A percentile compares a stretch with the other conserved stretches of the same genome.
Conservation (phyloP, 139 green algal genomes). For the Chlorella sp. region DNA sequence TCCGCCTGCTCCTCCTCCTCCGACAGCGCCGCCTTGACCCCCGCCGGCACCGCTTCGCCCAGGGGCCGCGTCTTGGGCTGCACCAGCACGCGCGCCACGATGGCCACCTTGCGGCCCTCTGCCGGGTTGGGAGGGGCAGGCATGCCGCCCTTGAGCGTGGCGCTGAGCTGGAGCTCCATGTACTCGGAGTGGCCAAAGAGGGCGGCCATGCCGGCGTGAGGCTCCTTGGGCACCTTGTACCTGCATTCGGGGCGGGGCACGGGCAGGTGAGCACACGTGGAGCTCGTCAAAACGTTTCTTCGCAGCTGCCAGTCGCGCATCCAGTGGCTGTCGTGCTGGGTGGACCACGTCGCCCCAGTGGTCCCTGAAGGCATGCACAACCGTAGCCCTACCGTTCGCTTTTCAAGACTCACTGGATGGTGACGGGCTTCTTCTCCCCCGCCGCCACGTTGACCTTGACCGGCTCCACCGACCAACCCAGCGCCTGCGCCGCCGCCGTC, state of each 20-base stretch:
- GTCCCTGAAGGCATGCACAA: no score
- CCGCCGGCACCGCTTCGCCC: background rate
- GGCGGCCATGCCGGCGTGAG: conserved; percentile 29
- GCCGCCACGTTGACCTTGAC: conserved; percentile 21
- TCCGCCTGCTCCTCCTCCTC: background rate
- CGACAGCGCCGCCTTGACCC: background rate
- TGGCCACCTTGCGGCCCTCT: conserved; percentile 12
- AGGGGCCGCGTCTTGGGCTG: background rate
- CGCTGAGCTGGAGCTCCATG: conserved; percentile 19
- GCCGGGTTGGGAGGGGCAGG: conserved; percentile 8
- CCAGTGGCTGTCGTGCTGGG: no score
- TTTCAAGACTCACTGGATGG: conserved; percentile 13
- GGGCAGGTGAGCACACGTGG: no score
- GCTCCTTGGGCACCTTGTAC: conserved; percentile 16
- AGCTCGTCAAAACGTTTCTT: no score
- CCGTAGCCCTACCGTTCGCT: no score
- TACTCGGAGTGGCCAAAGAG: conserved; percentile 24
- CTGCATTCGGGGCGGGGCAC: no score
- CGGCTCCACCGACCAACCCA: conserved; percentile 39
- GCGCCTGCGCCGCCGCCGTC: conserved; percentile 26
- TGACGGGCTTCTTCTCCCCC: conserved; percentile 35
- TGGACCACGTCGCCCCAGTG: no score
- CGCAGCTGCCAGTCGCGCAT: no score
- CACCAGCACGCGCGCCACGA: conserved; percentile 4
- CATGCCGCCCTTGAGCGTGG: conserved; percentile 24